Evolutionary conservation across 2,329 filamentous ascomycete species (phyloP).

Genomic region (Microthyrium microscopicum): DNA sequence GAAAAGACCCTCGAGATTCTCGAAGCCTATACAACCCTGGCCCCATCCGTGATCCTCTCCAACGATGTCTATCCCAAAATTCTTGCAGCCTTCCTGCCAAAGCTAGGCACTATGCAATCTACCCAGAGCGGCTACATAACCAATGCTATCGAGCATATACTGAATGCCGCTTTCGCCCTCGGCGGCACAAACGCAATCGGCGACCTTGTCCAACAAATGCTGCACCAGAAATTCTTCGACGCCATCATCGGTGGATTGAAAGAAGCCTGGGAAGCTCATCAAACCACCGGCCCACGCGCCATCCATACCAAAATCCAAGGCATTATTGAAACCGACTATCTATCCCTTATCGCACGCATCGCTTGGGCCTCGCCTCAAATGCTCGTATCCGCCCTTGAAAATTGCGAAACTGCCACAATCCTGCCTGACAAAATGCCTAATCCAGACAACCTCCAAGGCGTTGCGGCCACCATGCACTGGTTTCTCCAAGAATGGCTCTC

Average conservation of each 20-base stretch:
- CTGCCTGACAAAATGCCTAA: slow-evolving; percentile 12
- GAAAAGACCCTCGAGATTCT: slow-evolving; percentile 32
- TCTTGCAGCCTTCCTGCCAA: slow-evolving; percentile 21
- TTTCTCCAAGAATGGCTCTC: slow-evolving; percentile 46
- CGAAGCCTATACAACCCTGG: no score
- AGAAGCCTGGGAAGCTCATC: slow-evolving; percentile 46
- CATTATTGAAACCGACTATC: slow-evolving; percentile 70
- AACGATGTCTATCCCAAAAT: slow-evolving; percentile 13
- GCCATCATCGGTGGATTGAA: slow-evolving; percentile 31
- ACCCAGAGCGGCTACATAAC: slow-evolving; percentile 28
- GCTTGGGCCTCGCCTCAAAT: slow-evolving; percentile 53
- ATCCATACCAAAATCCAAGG: slow-evolving; percentile 53
- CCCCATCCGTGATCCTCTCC: no score
- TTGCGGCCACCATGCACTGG: slow-evolving; percentile 27
- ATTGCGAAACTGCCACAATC: slow-evolving; percentile 10
- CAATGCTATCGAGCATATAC: slow-evolving; percentile 27
- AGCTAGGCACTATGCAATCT: slow-evolving; percentile 23
- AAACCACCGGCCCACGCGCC: slow-evolving; percentile 66
- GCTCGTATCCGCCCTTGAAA: slow-evolving; percentile 36
- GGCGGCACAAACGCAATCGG: slow-evolving; percentile 32
- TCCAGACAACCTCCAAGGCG: no score
- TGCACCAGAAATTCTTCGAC: slow-evolving; percentile 40
- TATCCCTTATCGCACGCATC: slow-evolving; percentile 65
- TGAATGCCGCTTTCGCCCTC: slow-evolving; percentile 34
- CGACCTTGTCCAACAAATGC: slow-evolving; percentile 29